These are phyloP conservation scores for Ottelia alismoides DNA, from an alignment of 106 monocot species.

Conservation along the genomic window DNA sequence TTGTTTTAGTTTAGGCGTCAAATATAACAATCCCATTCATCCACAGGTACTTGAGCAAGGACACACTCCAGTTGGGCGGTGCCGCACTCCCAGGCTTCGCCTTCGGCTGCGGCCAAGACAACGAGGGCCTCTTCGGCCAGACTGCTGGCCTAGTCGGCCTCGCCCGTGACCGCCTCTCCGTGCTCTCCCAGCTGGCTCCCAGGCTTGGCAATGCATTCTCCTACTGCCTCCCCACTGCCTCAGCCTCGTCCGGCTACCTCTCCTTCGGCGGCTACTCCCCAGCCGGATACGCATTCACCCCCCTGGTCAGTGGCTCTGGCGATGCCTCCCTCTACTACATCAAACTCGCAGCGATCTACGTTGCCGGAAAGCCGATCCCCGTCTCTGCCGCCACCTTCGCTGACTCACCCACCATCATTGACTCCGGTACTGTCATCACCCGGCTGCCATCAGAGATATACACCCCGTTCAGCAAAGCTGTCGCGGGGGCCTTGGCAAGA, in stretches of 20 bases:
- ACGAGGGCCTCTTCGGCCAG: slow-evolving; percentile 76
- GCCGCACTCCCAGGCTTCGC: slow-evolving; percentile 25
- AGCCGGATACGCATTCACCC: slow-evolving; percentile 29
- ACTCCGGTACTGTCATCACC: slow-evolving; percentile 66
- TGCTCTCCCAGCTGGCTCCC: slow-evolving; percentile 38
- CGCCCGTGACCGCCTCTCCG: slow-evolving; percentile 49
- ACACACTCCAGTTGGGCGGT: slow-evolving; percentile 34
- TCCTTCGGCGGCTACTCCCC: slow-evolving; percentile 27
- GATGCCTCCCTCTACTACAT: slow-evolving; percentile 49
- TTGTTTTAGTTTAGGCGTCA: too few species aligned
- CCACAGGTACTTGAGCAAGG: slow-evolving; percentile 55
- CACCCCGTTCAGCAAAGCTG: slow-evolving; percentile 35
- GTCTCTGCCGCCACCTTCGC: slow-evolving; percentile 26
- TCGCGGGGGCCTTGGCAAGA: slow-evolving; percentile 20
- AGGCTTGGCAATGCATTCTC: slow-evolving; percentile 46
- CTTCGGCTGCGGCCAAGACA: slow-evolving; percentile 87
- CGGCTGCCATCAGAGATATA: slow-evolving; percentile 44
- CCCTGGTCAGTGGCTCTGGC: slow-evolving; percentile 27
- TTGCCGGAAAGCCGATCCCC: slow-evolving; percentile 12
- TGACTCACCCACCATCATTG: slow-evolving; percentile 48
- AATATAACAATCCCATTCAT: too few species aligned
- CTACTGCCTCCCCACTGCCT: slow-evolving; percentile 87
- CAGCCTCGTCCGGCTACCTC: slow-evolving; percentile 40
- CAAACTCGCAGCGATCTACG: slow-evolving; percentile 20
- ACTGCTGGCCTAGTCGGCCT: slow-evolving; percentile 83